Evolutionary conservation across 164 flowering plant species (phyloP).

Genomic region (Protea cynaroides): DNA sequence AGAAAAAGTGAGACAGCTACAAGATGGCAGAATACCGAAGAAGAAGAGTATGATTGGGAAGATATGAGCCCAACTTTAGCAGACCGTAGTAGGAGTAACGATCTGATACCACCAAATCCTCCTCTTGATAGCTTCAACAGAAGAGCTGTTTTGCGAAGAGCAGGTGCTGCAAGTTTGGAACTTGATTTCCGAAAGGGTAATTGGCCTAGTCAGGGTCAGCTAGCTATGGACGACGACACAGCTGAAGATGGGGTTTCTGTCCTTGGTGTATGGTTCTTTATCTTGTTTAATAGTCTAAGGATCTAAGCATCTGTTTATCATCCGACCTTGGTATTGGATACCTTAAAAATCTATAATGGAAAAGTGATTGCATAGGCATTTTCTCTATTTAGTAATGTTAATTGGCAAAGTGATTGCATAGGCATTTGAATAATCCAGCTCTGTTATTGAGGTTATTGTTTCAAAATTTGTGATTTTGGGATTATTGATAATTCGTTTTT

Average conservation of each 20-base stretch:
- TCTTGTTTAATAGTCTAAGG: constrained; percentile 8
- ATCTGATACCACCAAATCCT: constrained; percentile 26
- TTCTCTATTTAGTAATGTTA: not conserved
- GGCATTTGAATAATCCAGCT: not conserved
- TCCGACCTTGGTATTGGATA: not conserved
- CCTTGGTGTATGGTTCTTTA: constrained; percentile 32
- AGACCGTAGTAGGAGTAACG: constrained; percentile 36
- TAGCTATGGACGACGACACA: constrained; percentile 34
- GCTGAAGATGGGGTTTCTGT: constrained; percentile 30
- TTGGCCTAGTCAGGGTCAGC: constrained; percentile 34
- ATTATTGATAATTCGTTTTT: too few relatives aligned
- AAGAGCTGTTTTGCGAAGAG: constrained; percentile 25
- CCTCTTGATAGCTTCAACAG: constrained; percentile 20
- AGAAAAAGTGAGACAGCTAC: constrained; percentile 22
- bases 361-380: not conserved
- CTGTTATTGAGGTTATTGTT: not conserved
- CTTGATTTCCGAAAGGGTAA: constrained; percentile 27
- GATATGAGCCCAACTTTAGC: constrained; percentile 83
- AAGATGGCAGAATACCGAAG: constrained; percentile 91
- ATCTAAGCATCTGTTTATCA: not conserved
- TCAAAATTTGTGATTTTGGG: too few relatives aligned
- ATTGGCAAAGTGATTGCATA: not conserved
- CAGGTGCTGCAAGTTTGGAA: constrained; percentile 22
- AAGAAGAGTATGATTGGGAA: constrained; percentile 96
- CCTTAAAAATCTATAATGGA: too few relatives aligned